phyloP scores from a whole-genome alignment of 306 rosid genomes.

The Lathyrus aphaca region DNA sequence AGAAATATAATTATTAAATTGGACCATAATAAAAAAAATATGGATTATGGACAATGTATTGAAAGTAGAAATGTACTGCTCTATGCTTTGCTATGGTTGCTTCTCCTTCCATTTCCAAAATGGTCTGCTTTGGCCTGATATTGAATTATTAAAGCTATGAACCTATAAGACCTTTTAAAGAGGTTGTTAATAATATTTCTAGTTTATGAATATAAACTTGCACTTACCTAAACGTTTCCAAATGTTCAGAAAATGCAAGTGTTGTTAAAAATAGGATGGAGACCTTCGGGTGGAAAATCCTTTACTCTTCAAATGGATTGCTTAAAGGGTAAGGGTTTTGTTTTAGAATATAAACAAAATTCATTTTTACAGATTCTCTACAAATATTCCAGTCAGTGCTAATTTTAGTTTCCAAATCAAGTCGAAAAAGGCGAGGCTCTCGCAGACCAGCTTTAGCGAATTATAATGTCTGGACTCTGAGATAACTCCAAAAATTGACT shows the following conservation, averaged over 20 bases:
- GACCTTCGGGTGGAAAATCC: slow-evolving; percentile 74
- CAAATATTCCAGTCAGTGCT: slow-evolving; percentile 71
- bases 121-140: slow-evolving; percentile 85
- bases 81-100: slow-evolving; percentile 67
- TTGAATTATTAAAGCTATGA: slow-evolving; percentile 25
- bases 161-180: slow-evolving; percentile 21
- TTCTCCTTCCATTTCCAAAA: slow-evolving; percentile 94
- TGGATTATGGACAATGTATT: too few species aligned
- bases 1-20: not conserved
- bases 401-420: slow-evolving; percentile 84
- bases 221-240: slow-evolving; percentile 82
- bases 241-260: slow-evolving; percentile 93
- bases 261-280: slow-evolving; percentile 92
- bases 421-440: slow-evolving; percentile 85
- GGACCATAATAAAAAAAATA: too few species aligned
- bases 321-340: slow-evolving; percentile 83
- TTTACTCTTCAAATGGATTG: slow-evolving; percentile 88
- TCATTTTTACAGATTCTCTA: slow-evolving; percentile 75
- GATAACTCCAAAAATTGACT: slow-evolving; percentile 83
- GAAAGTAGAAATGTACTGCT: slow-evolving; percentile 52
- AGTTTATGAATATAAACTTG: slow-evolving; percentile 7
- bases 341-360: slow-evolving; percentile 77
- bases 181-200: slow-evolving; percentile 4
- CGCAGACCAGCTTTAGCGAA: slow-evolving; percentile 96
- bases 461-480: slow-evolving; percentile 78